Conservation (phyloP, 352 stramenopile genomes). For the Phytophthora citricola region DNA sequence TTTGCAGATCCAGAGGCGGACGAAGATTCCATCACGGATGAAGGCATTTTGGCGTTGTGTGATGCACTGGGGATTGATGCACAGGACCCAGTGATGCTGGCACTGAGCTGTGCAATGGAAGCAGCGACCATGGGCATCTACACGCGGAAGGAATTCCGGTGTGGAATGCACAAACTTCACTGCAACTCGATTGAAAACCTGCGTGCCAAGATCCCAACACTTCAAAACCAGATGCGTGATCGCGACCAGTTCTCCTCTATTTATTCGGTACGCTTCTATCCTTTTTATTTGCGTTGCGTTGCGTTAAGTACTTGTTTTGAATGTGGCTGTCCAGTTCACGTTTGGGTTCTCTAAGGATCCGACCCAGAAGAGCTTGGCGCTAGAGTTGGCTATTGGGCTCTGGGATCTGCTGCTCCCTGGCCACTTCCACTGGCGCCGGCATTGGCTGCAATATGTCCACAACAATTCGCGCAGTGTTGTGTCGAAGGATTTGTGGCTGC, state of each 20-base stretch:
- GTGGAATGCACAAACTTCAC: slow-evolving; percentile 73
- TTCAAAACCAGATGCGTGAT: slow-evolving; percentile 61
- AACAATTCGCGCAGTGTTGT: slow-evolving; percentile 76
- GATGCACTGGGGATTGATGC: slow-evolving; percentile 72
- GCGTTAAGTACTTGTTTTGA: neutral
- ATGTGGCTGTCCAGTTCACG: slow-evolving; percentile 59
- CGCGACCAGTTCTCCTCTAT: slow-evolving; percentile 68
- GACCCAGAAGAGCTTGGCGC: slow-evolving; percentile 80
- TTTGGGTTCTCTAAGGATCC: slow-evolving; percentile 87
- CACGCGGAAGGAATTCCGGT: slow-evolving; percentile 73
- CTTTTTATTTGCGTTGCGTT: neutral
- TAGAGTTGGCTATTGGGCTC: slow-evolving; percentile 74
- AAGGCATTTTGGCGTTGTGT: slow-evolving; percentile 82
- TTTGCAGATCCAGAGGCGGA: slow-evolving; percentile 50
- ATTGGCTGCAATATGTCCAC: slow-evolving; percentile 78
- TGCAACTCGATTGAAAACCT: slow-evolving; percentile 69
- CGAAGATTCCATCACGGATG: slow-evolving; percentile 81
- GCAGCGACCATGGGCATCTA: slow-evolving; percentile 82
- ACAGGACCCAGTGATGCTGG: slow-evolving; percentile 84
- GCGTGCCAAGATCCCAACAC: slow-evolving; percentile 49
- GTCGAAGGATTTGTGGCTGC: slow-evolving; percentile 87
- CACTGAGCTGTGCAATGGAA: slow-evolving; percentile 83
- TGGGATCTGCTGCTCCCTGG: slow-evolving; percentile 78
- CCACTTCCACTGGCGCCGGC: slow-evolving; percentile 67
- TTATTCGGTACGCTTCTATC: slow-evolving; percentile 70